phyloP scores from a whole-genome alignment of 2,329 filamentous ascomycete species.

The Aspergillus fischeri region DNA sequence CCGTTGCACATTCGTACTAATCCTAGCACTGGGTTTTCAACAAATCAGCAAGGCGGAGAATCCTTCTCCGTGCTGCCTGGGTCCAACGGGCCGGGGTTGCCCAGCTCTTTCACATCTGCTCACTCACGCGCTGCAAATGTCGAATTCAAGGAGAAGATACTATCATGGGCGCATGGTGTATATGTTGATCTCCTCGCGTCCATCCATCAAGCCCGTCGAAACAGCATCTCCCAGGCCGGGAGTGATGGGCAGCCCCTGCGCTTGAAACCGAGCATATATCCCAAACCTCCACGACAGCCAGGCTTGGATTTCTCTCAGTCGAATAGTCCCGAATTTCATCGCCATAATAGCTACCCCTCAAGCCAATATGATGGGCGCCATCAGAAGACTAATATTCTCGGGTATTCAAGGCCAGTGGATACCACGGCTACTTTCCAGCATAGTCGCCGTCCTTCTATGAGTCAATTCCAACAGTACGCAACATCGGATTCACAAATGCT shows the following conservation, averaged over 20 bases:
- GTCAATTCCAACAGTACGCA: constrained; percentile 22
- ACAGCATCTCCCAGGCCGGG: constrained; percentile 45
- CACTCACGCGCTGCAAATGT: constrained; percentile 32
- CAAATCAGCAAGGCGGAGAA: constrained; percentile 19
- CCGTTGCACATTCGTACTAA: constrained; percentile 25
- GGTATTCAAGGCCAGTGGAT: constrained; percentile 13
- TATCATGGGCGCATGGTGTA: constrained; percentile 66
- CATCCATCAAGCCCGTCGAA: constrained; percentile 52
- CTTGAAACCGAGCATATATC: constrained; percentile 56
- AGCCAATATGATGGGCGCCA: constrained; percentile 31
- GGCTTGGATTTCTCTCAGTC: constrained; percentile 46
- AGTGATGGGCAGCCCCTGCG: constrained; percentile 41
- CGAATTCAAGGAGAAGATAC: constrained; percentile 64
- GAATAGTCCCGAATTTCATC: constrained; percentile 19
- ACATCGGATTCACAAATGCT: constrained; percentile 25
- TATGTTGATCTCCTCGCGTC: constrained; percentile 68
- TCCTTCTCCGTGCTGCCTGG: constrained; percentile 25
- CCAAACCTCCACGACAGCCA: constrained; percentile 57
- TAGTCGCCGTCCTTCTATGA: constrained; percentile 20
- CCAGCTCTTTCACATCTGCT: constrained; percentile 16
- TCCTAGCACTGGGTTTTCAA: constrained; percentile 16
- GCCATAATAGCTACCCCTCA: constrained; percentile 34
- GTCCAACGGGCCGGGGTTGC: constrained; percentile 18
- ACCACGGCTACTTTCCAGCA: constrained; percentile 9
- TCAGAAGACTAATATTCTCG: constrained; percentile 15